Evolutionary conservation across 2,329 filamentous ascomycete genomes (phyloP), one percentile per base, ranked within the genome.

Genomic region (Phoma sp.): DNA sequence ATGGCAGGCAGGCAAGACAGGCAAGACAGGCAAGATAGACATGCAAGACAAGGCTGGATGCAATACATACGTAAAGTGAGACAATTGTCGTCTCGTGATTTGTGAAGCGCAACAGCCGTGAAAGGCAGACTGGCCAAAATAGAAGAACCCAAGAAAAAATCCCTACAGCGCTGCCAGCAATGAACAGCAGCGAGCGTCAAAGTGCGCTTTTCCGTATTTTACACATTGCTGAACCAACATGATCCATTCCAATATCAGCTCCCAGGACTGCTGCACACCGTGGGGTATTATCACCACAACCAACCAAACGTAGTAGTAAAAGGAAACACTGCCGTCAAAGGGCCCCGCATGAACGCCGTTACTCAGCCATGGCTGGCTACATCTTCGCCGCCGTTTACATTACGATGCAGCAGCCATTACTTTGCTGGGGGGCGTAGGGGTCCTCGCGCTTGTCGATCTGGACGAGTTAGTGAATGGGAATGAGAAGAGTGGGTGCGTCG

Each of bases 401-500:
- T 79, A 99, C 87, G 71, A 89, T 84, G 81, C 95, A 99, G 86
- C 95, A 99, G 70, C 92, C 90, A 74, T 87, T 90, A 66, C 86
- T 91, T 80, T 96, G 92, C 82, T 96, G 93, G 66, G 93, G 93
- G 71, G 93, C 92, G 76, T 99, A 99, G n/a, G 95, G 95, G 76
- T 99, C 95, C 75, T 98, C 95, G 76, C 90, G 89, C 83, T 92
- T 93, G 74, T 96, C 92, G 62, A 98, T 92, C 83, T 87, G 71
- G 14, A 1, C 25, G 7, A 21, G 1, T 25, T 40, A n/a, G 67
- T 72, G 53, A 74, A 53, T 14, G 23, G 11, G 28, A 17, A 29
- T 5, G 17, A 30, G 9, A 14, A 15, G 4, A 10, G 7, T 11
- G 11, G 34, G 3, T 18, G 49, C n/a, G 25, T 15, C 11, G 32